These are phyloP conservation scores for Talaromyces sp. DNA, from an alignment of 2,329 filamentous ascomycete species.

Conservation along the genomic window DNA sequence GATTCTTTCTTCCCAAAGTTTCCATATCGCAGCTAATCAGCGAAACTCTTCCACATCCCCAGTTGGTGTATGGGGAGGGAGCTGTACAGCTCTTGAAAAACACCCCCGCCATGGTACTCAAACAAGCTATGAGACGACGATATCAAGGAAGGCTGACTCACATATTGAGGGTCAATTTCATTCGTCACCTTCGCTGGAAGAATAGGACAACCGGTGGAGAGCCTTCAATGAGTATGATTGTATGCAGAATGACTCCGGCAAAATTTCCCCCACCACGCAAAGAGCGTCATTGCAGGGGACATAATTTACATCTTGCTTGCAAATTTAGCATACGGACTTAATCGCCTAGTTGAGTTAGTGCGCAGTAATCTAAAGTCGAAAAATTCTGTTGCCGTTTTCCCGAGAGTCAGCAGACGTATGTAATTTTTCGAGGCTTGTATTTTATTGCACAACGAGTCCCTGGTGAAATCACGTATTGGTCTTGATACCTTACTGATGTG, in stretches of 20 bases:
- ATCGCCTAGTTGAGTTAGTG: background rate
- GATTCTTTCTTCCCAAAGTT: background rate
- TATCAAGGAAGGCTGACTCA: background rate
- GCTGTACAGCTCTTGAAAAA: background rate
- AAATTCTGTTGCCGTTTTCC: conserved; percentile 2
- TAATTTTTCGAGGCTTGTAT: conserved; percentile 1
- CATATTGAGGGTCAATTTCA: background rate
- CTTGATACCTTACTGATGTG: background rate
- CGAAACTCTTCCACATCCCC: background rate
- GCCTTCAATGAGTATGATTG: background rate
- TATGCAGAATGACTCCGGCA: background rate
- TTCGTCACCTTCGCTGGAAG: background rate
- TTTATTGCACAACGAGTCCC: background rate
- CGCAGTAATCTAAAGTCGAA: background rate
- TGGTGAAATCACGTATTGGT: background rate
- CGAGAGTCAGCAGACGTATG: background rate
- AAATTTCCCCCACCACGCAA: background rate
- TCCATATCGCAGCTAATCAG: background rate
- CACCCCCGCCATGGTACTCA: background rate
- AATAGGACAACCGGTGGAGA: background rate
- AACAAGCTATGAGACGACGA: background rate
- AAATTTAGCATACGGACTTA: background rate
- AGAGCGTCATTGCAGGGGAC: background rate
- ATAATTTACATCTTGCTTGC: background rate
- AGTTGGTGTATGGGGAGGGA: background rate